Conservation (phyloP, 2,329 filamentous ascomycete species). For the Nemania diffusa region DNA sequence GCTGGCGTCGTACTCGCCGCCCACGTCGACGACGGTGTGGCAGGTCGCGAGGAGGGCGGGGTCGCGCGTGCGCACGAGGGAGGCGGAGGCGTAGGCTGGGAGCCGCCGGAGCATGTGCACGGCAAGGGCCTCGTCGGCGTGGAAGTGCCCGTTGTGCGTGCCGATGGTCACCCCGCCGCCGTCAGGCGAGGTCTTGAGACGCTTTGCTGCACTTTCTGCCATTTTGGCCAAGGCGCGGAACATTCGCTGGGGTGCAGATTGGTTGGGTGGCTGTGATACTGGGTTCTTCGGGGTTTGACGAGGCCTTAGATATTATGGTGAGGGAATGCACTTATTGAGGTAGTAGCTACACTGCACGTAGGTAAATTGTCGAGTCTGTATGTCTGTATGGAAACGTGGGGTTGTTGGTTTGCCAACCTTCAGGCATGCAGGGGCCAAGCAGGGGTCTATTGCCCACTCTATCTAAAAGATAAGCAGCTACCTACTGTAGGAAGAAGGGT, state of each 20-base stretch:
- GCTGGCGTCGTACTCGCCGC: slow-evolving; percentile 85
- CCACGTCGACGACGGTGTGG: slow-evolving; percentile 98
- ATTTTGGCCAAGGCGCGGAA: slow-evolving; percentile 60
- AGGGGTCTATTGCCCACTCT: neutral
- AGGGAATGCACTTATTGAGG: neutral
- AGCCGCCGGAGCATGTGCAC: slow-evolving; percentile 95
- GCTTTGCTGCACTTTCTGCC: slow-evolving; percentile 80
- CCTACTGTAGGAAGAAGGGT: neutral
- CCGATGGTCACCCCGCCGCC: slow-evolving; percentile 72
- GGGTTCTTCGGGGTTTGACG: too few species aligned
- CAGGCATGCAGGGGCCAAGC: neutral
- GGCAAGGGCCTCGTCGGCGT: slow-evolving; percentile 96
- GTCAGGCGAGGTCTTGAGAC: slow-evolving; percentile 75
- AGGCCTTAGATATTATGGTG: too few species aligned
- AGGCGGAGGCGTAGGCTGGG: slow-evolving; percentile 78
- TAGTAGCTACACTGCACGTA: neutral
- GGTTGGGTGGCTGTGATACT: neutral
- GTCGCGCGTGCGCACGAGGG: slow-evolving; percentile 88
- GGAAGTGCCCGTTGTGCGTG: slow-evolving; percentile 98
- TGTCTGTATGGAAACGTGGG: slow-evolving; percentile 20
- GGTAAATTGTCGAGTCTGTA: slow-evolving; percentile 5
- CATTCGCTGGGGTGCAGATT: slow-evolving; percentile 48
- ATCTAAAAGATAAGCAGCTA: neutral
- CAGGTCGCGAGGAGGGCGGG: slow-evolving; percentile 79
- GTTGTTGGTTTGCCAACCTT: slow-evolving; percentile 6